These are phyloP conservation scores for Globisporangium iwayamae DNA, from an alignment of 352 stramenopile species.

Conservation along the genomic window DNA sequence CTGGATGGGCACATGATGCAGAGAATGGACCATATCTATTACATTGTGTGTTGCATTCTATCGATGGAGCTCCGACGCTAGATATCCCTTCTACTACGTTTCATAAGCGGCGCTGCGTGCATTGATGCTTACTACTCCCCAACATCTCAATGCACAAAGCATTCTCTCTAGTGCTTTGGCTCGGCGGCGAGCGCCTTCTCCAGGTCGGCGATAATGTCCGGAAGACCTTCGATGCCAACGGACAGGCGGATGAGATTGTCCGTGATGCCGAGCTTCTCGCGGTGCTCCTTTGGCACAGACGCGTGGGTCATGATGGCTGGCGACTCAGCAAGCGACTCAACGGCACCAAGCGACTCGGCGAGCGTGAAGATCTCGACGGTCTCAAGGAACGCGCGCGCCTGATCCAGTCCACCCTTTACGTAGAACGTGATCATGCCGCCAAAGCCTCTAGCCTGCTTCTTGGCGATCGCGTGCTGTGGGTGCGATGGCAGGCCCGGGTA, in stretches of 20 bases:
- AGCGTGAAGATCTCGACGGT: conserved; percentile 91
- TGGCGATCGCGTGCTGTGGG: conserved; percentile 85
- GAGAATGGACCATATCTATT: conserved; percentile 9
- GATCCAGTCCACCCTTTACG: conserved; percentile 82
- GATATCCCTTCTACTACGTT: not conserved
- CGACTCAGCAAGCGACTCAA: conserved; percentile 92
- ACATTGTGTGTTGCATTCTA: conserved; percentile 10
- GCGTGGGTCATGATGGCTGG: conserved; percentile 94
- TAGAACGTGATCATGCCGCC: conserved; percentile 92
- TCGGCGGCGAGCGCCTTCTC: conserved; percentile 71
- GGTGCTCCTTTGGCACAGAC: conserved; percentile 86
- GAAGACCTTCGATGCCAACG: conserved; percentile 90
- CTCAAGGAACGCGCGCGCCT: conserved; percentile 91
- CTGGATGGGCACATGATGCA: not conserved
- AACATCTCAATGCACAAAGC: conserved; percentile 9
- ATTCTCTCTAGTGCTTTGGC: conserved; percentile 23
- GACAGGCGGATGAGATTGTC: conserved; percentile 92
- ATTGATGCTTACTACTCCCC: not conserved
- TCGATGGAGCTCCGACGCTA: not conserved
- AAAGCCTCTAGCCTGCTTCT: conserved; percentile 72
- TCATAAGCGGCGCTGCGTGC: conserved; percentile 1
- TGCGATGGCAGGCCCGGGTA: conserved; percentile 91
- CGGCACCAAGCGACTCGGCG: conserved; percentile 93
- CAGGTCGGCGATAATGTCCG: conserved; percentile 90
- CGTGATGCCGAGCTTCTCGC: conserved; percentile 88